Percentiles rank a stretch among this genome's conserved stretches.
These are phyloP conservation scores for Arabidopsis arenosa DNA, from an alignment of 345 rosid species.

Conservation along the genomic window DNA sequence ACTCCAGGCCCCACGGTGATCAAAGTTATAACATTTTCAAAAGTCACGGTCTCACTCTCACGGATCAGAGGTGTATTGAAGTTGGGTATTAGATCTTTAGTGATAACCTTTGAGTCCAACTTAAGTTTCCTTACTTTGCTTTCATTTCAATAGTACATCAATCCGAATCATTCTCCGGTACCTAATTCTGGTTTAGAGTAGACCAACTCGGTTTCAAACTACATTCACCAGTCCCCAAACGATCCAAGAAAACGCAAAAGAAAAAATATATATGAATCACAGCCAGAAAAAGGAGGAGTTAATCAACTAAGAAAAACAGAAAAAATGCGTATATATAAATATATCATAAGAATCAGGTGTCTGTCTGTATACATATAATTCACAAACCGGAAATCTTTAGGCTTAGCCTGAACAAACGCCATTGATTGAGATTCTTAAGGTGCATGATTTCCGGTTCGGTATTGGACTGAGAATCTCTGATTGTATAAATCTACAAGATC, in stretches of 20 bases:
- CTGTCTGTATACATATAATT: conserved; percentile 39
- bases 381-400: conserved; percentile 28
- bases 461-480: conserved; percentile 41
- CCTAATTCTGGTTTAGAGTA: neutral
- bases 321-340: conserved; percentile 24
- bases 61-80: neutral
- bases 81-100: neutral
- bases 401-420: conserved; percentile 39
- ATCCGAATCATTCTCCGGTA: neutral
- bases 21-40: neutral
- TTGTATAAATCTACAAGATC: conserved; percentile 39
- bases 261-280: neutral
- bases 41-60: no score
- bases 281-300: neutral
- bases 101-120: conserved; percentile 18
- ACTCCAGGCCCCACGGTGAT: no score
- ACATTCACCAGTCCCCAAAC: conserved; percentile 8
- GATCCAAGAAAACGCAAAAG: neutral
- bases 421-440: conserved; percentile 10
- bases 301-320: neutral
- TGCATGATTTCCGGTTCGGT: conserved; percentile 27
- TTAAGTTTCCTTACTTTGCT: conserved; percentile 15
- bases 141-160: neutral
- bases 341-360: conserved; percentile 37
- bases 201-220: conserved; percentile 7